Base-by-base conservation (phyloP, 1,284 basidiomycete genomes). In the Fomitopsis palustris region DNA sequence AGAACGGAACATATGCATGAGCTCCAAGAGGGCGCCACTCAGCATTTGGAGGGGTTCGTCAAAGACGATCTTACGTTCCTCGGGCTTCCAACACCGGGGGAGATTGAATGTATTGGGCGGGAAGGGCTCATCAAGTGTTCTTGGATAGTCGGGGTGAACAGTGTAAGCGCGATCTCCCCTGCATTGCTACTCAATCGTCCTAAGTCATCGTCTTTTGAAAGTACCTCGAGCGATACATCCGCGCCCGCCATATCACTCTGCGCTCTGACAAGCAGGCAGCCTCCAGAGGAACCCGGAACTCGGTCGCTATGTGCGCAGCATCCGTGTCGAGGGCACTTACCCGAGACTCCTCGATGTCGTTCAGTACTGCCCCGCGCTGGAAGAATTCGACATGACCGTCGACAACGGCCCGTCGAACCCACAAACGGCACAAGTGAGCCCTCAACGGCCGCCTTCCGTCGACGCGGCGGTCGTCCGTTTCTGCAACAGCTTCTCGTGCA, bases 361-460 rank as follows among this genome's bases (percentile, higher is more conserved):
- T 51, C 57, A 64, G 39, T 60, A 74, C 19, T 78, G 77, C 58
- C 58, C 56, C 8, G 58, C 58, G 29, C 55, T 83, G 1, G 64
- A 72, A 41, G 65, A 67, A 8, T 64, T 86, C 54, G 81, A 84
- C 62, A 56, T 85, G 55, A 77, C 72, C 16, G 74, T 84, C 29
- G 77, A 81, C 63, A 66, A 64, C 37, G 71, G 70, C 9, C 58
- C 62, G 38, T n/a, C 39, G 10, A 43, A 17, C 59, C 56, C 27
- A 17, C 39, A 29, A 9, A 60, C 38, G 21, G 29, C 41, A 51
- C 58, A 45, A 43, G 49, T n/a, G 56, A 31, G 56, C 14, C 43
- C 55, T 25, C 23, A 16, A 10, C 41, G 41, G 17, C 58, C 61
- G 43, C 57, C 39, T 17, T 25, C 33, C 35, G 55, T 57, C 5